phyloP scores from a whole-genome alignment of 495 filamentous ascomycete species.

The Staphylotrichum longicolle region DNA sequence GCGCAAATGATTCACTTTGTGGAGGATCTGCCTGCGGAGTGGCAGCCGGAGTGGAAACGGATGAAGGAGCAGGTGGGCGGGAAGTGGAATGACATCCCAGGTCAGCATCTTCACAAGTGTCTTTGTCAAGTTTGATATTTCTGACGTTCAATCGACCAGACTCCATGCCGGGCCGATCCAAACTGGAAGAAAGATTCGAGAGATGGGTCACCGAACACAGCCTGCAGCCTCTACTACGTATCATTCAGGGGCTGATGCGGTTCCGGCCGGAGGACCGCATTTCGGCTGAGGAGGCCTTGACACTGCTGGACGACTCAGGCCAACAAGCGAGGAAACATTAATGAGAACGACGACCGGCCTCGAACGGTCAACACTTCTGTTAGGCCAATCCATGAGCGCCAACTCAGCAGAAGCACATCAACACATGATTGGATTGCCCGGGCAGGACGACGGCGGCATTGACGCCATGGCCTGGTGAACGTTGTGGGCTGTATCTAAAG shows the following conservation, averaged over 20 bases:
- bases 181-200: slow-evolving; percentile 2
- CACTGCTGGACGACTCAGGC: not conserved
- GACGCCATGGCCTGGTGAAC: too few species aligned
- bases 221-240: slow-evolving; percentile 4
- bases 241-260: slow-evolving; percentile 21
- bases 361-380: too few species aligned
- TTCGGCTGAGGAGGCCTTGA: slow-evolving; percentile 12
- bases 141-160: not conserved
- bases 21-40: slow-evolving; percentile 26
- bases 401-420: too few species aligned
- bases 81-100: not conserved
- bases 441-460: too few species aligned
- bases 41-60: slow-evolving; percentile 11
- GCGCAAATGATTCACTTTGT: slow-evolving; percentile 27
- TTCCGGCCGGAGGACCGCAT: slow-evolving; percentile 16
- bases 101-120: not conserved
- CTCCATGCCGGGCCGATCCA: not conserved
- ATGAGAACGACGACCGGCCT: too few species aligned
- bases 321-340: not conserved
- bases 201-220: not conserved
- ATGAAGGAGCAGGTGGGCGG: not conserved
- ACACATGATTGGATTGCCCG: too few species aligned
- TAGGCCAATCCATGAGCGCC: too few species aligned
- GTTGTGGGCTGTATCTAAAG: too few species aligned
- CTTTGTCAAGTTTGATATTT: not conserved